phyloP scores from a whole-genome alignment of 441 rosid genomes.

The Codiaeum variegatum region DNA sequence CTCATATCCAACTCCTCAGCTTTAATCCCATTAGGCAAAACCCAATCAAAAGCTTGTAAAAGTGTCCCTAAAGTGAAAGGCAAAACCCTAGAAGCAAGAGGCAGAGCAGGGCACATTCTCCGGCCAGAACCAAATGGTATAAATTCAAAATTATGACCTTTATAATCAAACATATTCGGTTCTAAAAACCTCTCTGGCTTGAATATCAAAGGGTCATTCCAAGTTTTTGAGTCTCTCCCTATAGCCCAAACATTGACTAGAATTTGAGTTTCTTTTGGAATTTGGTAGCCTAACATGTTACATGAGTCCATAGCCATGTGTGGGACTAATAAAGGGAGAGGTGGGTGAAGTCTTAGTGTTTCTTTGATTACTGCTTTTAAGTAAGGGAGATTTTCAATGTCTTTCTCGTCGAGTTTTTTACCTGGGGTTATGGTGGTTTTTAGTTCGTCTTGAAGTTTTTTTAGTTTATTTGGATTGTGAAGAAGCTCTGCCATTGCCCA shows the following conservation, averaged over 20 bases:
- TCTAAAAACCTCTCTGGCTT: slow-evolving; percentile 45
- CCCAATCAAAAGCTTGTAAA: slow-evolving; percentile 57
- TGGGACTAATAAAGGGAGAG: slow-evolving; percentile 72
- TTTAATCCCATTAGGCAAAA: slow-evolving; percentile 31
- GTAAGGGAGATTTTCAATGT: slow-evolving; percentile 41
- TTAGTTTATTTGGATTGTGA: slow-evolving; percentile 38
- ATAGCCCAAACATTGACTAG: slow-evolving; percentile 50
- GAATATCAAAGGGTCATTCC: slow-evolving; percentile 40
- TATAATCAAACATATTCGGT: slow-evolving; percentile 31
- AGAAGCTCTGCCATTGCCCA: slow-evolving; percentile 85
- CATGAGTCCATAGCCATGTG: slow-evolving; percentile 49
- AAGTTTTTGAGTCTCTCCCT: slow-evolving; percentile 40
- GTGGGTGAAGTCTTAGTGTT: slow-evolving; percentile 68
- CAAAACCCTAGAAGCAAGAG: slow-evolving; percentile 56
- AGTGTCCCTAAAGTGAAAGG: slow-evolving; percentile 53
- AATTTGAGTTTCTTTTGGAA: slow-evolving; percentile 27
- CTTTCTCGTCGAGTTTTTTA: slow-evolving; percentile 26
- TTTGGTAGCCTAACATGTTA: slow-evolving; percentile 16
- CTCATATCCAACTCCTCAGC: slow-evolving; percentile 54
- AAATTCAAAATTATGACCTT: slow-evolving; percentile 46
- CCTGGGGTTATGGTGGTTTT: slow-evolving; percentile 22
- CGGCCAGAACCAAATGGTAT: slow-evolving; percentile 58
- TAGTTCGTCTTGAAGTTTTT: slow-evolving; percentile 30
- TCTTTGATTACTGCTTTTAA: slow-evolving; percentile 68
- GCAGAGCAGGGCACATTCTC: slow-evolving; percentile 45